phyloP scores from a whole-genome alignment of 208 protist species.

The Acanthamoeba triangularis region DNA sequence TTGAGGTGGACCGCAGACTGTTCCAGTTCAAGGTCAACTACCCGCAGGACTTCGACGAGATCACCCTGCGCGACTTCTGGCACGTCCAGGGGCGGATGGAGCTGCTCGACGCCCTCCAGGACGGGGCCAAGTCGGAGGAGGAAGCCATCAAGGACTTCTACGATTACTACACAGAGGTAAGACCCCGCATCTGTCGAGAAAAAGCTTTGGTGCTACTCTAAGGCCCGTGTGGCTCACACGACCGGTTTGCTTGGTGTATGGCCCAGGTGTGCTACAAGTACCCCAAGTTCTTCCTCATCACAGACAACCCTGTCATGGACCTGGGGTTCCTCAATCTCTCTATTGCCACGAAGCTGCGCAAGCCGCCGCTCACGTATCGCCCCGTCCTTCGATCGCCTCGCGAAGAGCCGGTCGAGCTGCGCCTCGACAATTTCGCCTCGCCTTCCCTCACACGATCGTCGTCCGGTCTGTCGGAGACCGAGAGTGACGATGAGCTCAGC shows the following conservation, averaged over 20 bases:
- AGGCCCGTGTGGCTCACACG: too few species aligned
- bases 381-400: background rate
- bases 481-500: background rate
- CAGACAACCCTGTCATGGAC: constrained; percentile 34
- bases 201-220: too few species aligned
- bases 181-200: too few species aligned
- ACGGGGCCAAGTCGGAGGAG: background rate
- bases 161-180: constrained; percentile 21
- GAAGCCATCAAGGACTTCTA: constrained; percentile 47
- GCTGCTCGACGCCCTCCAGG: background rate
- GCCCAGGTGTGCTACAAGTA: background rate
- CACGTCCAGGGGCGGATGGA: background rate
- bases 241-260: too few species aligned
- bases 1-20: background rate
- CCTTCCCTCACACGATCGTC: background rate
- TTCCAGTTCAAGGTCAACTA: constrained; percentile 49
- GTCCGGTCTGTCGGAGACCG: background rate
- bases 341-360: background rate
- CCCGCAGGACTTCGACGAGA: constrained; percentile 33
- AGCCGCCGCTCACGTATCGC: background rate
- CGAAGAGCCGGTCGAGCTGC: background rate
- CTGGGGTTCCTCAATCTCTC: constrained; percentile 21
- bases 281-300: background rate
- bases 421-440: background rate
- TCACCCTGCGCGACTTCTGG: constrained; percentile 13